Conservation (phyloP, 1,284 basidiomycete genomes). For the Albatrellus sp. region DNA sequence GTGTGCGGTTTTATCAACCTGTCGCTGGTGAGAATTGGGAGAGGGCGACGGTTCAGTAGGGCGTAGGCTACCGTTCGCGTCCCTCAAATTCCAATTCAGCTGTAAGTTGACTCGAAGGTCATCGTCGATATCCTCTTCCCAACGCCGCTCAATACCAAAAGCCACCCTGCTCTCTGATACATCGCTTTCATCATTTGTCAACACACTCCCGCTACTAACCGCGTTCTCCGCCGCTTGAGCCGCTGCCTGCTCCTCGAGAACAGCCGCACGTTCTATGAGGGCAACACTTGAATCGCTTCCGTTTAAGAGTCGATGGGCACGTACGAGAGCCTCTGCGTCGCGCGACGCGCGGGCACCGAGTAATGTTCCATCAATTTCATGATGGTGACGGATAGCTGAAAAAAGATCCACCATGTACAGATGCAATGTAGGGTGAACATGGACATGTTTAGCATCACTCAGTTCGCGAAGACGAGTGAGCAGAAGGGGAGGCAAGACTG, state of each 20-base stretch:
- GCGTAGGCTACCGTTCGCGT: constrained; percentile 7
- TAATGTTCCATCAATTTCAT: constrained; percentile 53
- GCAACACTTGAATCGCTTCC: constrained; percentile 41
- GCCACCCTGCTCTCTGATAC: not conserved
- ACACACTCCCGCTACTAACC: not conserved
- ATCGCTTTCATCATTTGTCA: not conserved
- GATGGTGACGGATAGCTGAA: constrained; percentile 58
- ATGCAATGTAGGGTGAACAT: constrained; percentile 35
- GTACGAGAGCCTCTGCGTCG: constrained; percentile 49
- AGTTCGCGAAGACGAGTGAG: constrained; percentile 14
- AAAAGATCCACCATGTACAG: constrained; percentile 63
- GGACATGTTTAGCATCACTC: constrained; percentile 25
- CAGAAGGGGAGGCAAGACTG: constrained; percentile 20
- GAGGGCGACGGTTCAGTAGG: not conserved
- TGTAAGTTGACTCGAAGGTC: constrained; percentile 4
- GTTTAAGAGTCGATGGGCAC: constrained; percentile 52
- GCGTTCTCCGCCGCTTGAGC: not conserved
- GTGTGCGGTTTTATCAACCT: too few species aligned
- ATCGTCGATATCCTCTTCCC: constrained; percentile 4
- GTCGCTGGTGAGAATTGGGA: not conserved
- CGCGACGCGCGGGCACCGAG: constrained; percentile 44
- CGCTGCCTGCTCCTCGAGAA: not conserved
- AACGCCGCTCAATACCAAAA: not conserved
- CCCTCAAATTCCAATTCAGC: constrained; percentile 4
- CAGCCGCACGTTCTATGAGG: constrained; percentile 22